Evolutionary conservation across 2,329 filamentous ascomycete species (phyloP).

Genomic region (Sclerotiophoma versabilis): DNA sequence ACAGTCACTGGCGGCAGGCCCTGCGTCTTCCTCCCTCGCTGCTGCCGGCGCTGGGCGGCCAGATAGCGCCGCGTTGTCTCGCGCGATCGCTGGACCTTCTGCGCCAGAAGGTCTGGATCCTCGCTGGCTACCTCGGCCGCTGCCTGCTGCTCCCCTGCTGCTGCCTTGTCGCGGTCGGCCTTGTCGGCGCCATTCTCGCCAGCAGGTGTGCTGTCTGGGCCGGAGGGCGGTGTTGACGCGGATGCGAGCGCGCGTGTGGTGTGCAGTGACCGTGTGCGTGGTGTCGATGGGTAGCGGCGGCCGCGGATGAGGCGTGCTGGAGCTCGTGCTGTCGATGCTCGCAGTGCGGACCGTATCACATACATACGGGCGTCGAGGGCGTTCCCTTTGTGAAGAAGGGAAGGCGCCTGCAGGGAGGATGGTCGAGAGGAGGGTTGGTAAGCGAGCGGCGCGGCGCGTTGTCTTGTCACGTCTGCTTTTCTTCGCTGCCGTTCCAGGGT

Average conservation of each 20-base stretch:
- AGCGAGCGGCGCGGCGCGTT: slow-evolving; percentile 28
- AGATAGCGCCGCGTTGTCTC: slow-evolving; percentile 45
- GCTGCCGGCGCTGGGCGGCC: slow-evolving; percentile 44
- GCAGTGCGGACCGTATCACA: slow-evolving; percentile 51
- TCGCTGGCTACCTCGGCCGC: slow-evolving; percentile 35
- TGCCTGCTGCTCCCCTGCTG: slow-evolving; percentile 28
- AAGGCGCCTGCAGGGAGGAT: slow-evolving; percentile 26
- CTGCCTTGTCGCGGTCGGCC: slow-evolving; percentile 27
- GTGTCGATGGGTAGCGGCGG: slow-evolving; percentile 44
- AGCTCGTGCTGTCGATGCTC: slow-evolving; percentile 48
- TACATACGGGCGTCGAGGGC: slow-evolving; percentile 48
- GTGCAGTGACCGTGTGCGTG: slow-evolving; percentile 44
- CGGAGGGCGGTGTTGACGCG: slow-evolving; percentile 37
- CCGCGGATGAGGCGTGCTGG: slow-evolving; percentile 47
- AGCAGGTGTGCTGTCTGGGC: slow-evolving; percentile 37
- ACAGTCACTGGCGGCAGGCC: slow-evolving; percentile 55
- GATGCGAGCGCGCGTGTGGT: slow-evolving; percentile 39
- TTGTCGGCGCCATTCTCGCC: slow-evolving; percentile 32
- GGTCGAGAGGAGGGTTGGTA: slow-evolving; percentile 18
- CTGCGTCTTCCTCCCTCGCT: slow-evolving; percentile 41
- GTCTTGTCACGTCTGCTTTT: slow-evolving; percentile 25
- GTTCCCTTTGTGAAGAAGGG: slow-evolving; percentile 13
- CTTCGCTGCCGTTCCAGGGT: slow-evolving; percentile 24
- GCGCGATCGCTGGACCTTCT: slow-evolving; percentile 46
- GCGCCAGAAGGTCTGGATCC: slow-evolving; percentile 44